Evolutionary conservation across 2,329 filamentous ascomycete genomes (phyloP).

Genomic region (Diplodia corticola): DNA sequence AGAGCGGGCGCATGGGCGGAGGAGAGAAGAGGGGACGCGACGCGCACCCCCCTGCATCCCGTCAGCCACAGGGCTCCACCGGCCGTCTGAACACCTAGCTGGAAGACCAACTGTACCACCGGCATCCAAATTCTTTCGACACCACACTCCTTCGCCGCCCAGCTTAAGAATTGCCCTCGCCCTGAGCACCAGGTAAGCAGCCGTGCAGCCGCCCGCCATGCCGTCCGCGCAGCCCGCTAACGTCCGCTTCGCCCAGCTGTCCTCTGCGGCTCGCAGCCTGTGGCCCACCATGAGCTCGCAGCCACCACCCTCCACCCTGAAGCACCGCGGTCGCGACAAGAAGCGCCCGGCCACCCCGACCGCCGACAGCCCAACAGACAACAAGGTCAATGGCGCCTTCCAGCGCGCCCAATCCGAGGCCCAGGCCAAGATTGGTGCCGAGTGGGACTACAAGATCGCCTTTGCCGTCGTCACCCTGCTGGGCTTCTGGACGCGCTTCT

Average conservation of each 20-base stretch:
- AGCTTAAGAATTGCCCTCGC: conserved; percentile 14
- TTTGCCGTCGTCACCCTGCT: conserved; percentile 75
- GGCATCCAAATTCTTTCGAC: conserved; percentile 20
- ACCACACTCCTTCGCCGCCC: conserved; percentile 21
- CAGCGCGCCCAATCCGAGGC: conserved; percentile 38
- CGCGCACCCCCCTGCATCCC: conserved; percentile 16
- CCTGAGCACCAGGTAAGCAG: conserved; percentile 12
- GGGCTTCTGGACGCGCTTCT: conserved; percentile 91
- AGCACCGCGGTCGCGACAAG: conserved; percentile 42
- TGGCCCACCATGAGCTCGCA: conserved; percentile 23
- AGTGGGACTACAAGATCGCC: conserved; percentile 82
- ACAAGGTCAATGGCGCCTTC: conserved; percentile 33
- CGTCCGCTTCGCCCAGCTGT: conserved; percentile 28
- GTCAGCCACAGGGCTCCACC: conserved; percentile 8
- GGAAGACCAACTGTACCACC: conserved; percentile 17
- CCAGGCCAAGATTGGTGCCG: conserved; percentile 49
- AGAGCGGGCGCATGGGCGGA: neutral
- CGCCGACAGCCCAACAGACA: conserved; percentile 30
- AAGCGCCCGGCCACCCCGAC: conserved; percentile 41
- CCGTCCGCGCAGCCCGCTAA: conserved; percentile 6
- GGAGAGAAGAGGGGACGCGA: conserved; percentile 5
- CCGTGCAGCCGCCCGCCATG: conserved; percentile 7
- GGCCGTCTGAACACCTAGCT: conserved; percentile 21
- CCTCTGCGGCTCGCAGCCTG: conserved; percentile 36
- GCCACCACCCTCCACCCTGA: conserved; percentile 27